Conservation (phyloP, 768 basidiomycete species). For the Pisolithus tinctorius region DNA sequence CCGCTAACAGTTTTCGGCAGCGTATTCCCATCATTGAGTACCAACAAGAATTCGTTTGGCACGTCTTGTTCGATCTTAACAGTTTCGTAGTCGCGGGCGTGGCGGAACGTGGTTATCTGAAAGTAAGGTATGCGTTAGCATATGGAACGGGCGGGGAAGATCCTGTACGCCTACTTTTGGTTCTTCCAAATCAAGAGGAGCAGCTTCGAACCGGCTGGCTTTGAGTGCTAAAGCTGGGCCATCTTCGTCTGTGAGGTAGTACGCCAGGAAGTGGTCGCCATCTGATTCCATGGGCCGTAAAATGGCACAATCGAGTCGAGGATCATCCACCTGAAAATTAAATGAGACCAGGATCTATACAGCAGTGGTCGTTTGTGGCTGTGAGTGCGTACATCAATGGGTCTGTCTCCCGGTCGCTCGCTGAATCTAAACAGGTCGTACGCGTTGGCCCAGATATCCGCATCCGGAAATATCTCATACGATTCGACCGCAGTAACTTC, state of each 20-base stretch:
- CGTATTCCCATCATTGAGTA: conserved; percentile 56
- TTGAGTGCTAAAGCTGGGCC: conserved; percentile 64
- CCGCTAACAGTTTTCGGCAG: conserved; percentile 29
- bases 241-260: conserved; percentile 76
- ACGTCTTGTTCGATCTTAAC: conserved; percentile 84
- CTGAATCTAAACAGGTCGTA: conserved; percentile 84
- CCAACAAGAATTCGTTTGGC: conserved; percentile 75
- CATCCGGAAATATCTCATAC: conserved; percentile 79
- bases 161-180: conserved; percentile 42
- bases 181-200: conserved; percentile 42
- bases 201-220: conserved; percentile 37
- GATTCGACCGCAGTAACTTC: conserved; percentile 70
- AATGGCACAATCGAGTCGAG: conserved; percentile 78
- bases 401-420: conserved; percentile 77
- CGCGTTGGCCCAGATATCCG: conserved; percentile 83
- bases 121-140: background rate
- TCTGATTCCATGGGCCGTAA: conserved; percentile 84
- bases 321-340: conserved; percentile 56
- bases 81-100: conserved; percentile 81
- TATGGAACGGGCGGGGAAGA: background rate
- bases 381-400: conserved; percentile 48
- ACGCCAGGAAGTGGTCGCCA: conserved; percentile 82
- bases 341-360: background rate
- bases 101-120: conserved; percentile 66
- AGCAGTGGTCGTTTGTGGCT: background rate